A percentile compares a stretch with the other conserved stretches of the same genome.
phyloP scores from a whole-genome alignment of 495 filamentous ascomycete genomes.

The Aspergillus avenaceus region DNA sequence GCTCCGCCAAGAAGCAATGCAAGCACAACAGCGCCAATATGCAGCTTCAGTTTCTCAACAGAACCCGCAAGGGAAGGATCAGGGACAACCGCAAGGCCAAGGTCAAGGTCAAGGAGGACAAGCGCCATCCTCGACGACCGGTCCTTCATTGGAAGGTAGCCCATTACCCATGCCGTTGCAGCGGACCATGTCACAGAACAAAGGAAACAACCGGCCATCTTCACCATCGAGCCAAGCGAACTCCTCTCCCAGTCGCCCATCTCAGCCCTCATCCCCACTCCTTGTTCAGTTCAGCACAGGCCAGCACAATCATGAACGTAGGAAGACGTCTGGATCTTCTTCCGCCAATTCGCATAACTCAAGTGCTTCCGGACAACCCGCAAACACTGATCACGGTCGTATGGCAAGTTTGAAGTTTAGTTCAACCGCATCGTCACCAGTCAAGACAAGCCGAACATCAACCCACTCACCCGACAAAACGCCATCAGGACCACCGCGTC shows the following conservation, averaged over 20 bases:
- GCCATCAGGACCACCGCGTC: slow-evolving; percentile 34
- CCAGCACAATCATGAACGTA: slow-evolving; percentile 59
- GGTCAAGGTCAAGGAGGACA: slow-evolving; percentile 5
- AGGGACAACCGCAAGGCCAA: not conserved
- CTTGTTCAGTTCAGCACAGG: slow-evolving; percentile 89
- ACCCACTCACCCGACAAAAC: slow-evolving; percentile 52
- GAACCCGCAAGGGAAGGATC: not conserved
- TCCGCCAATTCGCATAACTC: slow-evolving; percentile 80
- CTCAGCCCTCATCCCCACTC: slow-evolving; percentile 91
- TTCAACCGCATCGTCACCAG: slow-evolving; percentile 68
- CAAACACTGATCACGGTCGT: slow-evolving; percentile 54
- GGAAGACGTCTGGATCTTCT: slow-evolving; percentile 83
- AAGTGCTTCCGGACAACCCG: slow-evolving; percentile 66
- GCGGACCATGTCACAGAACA: slow-evolving; percentile 73
- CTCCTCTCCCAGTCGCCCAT: slow-evolving; percentile 79
- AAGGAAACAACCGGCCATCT: slow-evolving; percentile 69
- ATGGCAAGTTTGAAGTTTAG: slow-evolving; percentile 52
- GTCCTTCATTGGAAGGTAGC: slow-evolving; percentile 76
- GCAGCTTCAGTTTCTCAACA: slow-evolving; percentile 10
- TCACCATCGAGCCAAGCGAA: slow-evolving; percentile 83
- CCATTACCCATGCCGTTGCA: slow-evolving; percentile 80
- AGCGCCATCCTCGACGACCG: slow-evolving; percentile 41
- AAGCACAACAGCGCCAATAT: slow-evolving; percentile 50
- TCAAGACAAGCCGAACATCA: slow-evolving; percentile 63
- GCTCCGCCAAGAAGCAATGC: slow-evolving; percentile 80